Evolutionary conservation across 1,284 basidiomycete genomes (phyloP).

Genomic region (Inonotus hispidus): DNA sequence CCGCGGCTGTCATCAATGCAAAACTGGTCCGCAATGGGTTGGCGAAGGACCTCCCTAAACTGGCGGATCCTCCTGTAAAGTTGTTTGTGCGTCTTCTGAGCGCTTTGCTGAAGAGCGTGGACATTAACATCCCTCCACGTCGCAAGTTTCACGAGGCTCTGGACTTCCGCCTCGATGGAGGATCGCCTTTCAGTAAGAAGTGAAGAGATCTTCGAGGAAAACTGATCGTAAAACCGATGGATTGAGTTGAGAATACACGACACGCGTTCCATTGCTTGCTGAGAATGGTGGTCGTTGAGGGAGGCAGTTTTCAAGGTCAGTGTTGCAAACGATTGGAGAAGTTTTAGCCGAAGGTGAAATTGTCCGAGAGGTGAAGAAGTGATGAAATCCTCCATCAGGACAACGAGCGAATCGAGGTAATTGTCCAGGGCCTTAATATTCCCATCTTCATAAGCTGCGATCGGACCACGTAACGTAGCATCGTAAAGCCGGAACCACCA

Average conservation of each 20-base stretch:
- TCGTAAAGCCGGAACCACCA: slow-evolving; percentile 97
- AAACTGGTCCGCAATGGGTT: slow-evolving; percentile 45
- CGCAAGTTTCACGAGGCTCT: slow-evolving; percentile 87
- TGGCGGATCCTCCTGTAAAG: slow-evolving; percentile 90
- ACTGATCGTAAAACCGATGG: slow-evolving; percentile 63
- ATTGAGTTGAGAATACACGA: slow-evolving; percentile 38
- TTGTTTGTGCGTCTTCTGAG: slow-evolving; percentile 86
- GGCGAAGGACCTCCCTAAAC: slow-evolving; percentile 84
- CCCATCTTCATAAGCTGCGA: slow-evolving; percentile 42
- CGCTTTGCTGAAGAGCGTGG: slow-evolving; percentile 89
- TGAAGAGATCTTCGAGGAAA: slow-evolving; percentile 43
- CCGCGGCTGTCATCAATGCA: neutral
- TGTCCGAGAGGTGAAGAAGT: slow-evolving; percentile 79
- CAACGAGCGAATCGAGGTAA: slow-evolving; percentile 69
- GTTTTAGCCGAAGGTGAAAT: slow-evolving; percentile 63
- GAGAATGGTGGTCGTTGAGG: slow-evolving; percentile 25
- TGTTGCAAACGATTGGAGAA: slow-evolving; percentile 66
- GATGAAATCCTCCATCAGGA: slow-evolving; percentile 82
- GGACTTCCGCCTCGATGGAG: slow-evolving; percentile 76
- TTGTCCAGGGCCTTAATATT: slow-evolving; percentile 32
- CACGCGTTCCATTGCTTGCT: slow-evolving; percentile 27
- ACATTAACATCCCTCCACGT: slow-evolving; percentile 99
- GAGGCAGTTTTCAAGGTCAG: slow-evolving; percentile 38
- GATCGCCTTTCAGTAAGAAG: slow-evolving; percentile 57
- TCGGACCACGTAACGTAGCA: slow-evolving; percentile 60